Evolutionary conservation across 345 rosid genomes (phyloP).

Genomic region (Pistacia vera): DNA sequence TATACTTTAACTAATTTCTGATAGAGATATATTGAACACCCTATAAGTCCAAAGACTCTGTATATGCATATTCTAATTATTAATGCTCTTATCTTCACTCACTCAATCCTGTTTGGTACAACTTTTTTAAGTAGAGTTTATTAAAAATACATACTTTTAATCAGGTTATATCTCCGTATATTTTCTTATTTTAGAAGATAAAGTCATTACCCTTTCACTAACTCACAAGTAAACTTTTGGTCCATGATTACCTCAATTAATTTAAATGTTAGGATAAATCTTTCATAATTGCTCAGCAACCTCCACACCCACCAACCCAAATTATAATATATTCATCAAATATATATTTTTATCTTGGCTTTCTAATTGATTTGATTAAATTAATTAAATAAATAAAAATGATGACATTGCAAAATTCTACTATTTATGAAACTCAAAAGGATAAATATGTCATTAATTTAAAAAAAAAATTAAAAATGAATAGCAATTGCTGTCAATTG

Average conservation of each 20-base stretch:
- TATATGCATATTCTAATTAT: too few relatives aligned
- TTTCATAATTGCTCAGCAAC: conserved; percentile 8
- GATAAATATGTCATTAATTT: neutral
- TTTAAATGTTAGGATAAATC: neutral
- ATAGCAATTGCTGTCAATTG: conserved; percentile 14
- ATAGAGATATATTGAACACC: too few relatives aligned
- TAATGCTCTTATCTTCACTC: too few relatives aligned
- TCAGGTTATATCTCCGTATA: too few relatives aligned
- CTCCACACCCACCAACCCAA: neutral
- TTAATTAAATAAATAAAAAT: neutral
- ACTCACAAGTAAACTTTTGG: neutral
- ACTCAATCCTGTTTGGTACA: neutral
- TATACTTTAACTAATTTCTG: too few relatives aligned
- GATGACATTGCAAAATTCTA: neutral
- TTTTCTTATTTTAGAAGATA: conserved; percentile 38
- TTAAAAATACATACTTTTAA: too few relatives aligned
- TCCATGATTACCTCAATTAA: neutral
- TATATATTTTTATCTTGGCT: too few relatives aligned
- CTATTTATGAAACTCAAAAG: neutral
- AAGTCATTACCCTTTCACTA: conserved; percentile 11
- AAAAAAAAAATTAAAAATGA: neutral
- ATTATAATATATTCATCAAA: neutral
- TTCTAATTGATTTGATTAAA: too few relatives aligned
- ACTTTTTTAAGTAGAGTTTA: too few relatives aligned
- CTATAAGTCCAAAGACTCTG: too few relatives aligned